These are phyloP conservation scores for Alternaria infectoria DNA, from an alignment of 2,329 filamentous ascomycete genomes.

Conservation along the genomic window DNA sequence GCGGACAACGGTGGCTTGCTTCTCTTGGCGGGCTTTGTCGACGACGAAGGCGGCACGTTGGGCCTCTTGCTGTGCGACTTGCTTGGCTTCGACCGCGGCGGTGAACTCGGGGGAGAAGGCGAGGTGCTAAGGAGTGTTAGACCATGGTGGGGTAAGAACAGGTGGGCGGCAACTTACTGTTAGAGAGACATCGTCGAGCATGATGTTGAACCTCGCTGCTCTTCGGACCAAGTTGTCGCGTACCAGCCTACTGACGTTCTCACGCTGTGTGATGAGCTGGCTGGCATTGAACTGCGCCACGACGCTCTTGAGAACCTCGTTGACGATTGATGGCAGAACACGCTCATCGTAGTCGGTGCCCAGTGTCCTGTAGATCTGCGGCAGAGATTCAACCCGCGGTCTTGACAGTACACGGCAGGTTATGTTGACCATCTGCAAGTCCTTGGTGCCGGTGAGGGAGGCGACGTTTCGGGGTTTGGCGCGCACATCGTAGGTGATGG, in stretches of 20 bases:
- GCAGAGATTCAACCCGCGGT: slow-evolving; percentile 84
- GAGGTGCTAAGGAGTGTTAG: slow-evolving; percentile 59
- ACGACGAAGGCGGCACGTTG: slow-evolving; percentile 97
- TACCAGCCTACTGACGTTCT: slow-evolving; percentile 90
- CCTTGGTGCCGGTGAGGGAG: slow-evolving; percentile 97
- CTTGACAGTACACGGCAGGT: slow-evolving; percentile 98
- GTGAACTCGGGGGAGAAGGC: slow-evolving; percentile 74
- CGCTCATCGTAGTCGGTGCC: slow-evolving; percentile 97
- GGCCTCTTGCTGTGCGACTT: slow-evolving; percentile 84
- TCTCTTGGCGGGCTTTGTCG: slow-evolving; percentile 98
- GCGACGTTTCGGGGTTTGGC: slow-evolving; percentile 96
- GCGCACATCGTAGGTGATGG: slow-evolving; percentile 96
- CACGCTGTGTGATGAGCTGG: slow-evolving; percentile 98
- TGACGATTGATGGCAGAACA: slow-evolving; percentile 97
- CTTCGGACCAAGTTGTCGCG: slow-evolving; percentile 90
- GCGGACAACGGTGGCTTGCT: slow-evolving; percentile 97
- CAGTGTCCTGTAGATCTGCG: slow-evolving; percentile 95
- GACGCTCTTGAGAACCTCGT: slow-evolving; percentile 98
- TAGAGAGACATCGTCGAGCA: slow-evolving; percentile 94
- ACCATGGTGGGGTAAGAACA: neutral
- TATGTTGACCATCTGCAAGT: slow-evolving; percentile 99
- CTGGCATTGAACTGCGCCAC: slow-evolving; percentile 98
- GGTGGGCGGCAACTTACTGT: slow-evolving; percentile 67
- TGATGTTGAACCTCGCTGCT: slow-evolving; percentile 95
- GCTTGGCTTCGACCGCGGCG: slow-evolving; percentile 72